phyloP scores from a whole-genome alignment of 768 basidiomycete genomes.

The Hirschioporus abietinus region DNA sequence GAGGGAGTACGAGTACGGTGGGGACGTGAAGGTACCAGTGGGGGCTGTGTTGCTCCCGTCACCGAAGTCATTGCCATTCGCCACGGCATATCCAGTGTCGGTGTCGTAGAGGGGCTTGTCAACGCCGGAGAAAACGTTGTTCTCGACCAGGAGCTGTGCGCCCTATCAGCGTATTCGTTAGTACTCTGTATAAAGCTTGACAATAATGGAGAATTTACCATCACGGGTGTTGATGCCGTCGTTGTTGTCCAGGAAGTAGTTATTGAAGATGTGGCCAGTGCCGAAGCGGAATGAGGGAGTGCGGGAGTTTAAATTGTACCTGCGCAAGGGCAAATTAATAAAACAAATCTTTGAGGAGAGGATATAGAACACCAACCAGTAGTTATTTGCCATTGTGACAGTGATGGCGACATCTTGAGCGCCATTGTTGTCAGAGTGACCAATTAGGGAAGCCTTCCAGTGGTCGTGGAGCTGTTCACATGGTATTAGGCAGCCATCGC shows the following conservation, averaged over 20 bases:
- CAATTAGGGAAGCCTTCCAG: constrained; percentile 41
- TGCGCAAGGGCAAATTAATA: background rate
- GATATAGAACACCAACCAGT: constrained; percentile 9
- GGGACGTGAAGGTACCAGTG: constrained; percentile 27
- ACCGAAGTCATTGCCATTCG: constrained; percentile 13
- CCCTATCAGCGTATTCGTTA: no score
- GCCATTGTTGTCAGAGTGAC: constrained; percentile 39
- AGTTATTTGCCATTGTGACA: constrained; percentile 40
- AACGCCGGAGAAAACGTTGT: constrained; percentile 15
- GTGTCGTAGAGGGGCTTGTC: constrained; percentile 10
- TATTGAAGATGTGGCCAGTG: constrained; percentile 12
- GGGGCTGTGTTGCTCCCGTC: constrained; percentile 24
- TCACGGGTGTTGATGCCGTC: constrained; percentile 16
- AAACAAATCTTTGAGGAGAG: background rate
- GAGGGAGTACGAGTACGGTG: constrained; percentile 32
- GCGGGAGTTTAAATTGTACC: constrained; percentile 11
- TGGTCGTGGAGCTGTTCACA: constrained; percentile 32
- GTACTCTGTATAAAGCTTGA: background rate
- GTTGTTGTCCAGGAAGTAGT: constrained; percentile 9
- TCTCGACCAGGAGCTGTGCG: constrained; percentile 20
- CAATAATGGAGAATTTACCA: constrained; percentile 6
- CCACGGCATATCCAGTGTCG: constrained; percentile 12
- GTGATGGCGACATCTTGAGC: constrained; percentile 35
- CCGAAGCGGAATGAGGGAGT: constrained; percentile 16
- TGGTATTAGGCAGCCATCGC: background rate